phyloP scores from a whole-genome alignment of 2,329 filamentous ascomycete species.

The Alternaria alternata region DNA sequence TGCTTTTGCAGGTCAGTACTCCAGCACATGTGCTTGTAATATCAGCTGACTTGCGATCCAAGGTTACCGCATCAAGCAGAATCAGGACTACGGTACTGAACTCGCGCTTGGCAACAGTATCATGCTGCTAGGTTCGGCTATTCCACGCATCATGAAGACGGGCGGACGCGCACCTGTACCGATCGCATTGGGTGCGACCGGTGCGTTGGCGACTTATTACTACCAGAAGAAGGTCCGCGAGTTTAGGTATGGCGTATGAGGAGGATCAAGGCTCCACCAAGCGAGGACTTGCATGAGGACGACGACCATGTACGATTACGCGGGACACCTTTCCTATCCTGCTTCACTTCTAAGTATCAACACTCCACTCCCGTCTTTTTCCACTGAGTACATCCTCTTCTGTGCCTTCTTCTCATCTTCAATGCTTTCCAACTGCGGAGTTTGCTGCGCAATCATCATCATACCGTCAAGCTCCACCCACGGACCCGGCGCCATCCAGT shows the following conservation, averaged over 20 bases:
- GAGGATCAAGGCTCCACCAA: background rate
- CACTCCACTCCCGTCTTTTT: background rate
- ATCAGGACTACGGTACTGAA: constrained; percentile 41
- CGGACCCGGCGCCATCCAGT: constrained; percentile 6
- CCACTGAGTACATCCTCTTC: background rate
- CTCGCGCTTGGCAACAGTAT: constrained; percentile 39
- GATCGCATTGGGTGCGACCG: constrained; percentile 35
- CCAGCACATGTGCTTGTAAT: no score
- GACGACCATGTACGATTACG: background rate
- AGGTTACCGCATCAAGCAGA: constrained; percentile 41
- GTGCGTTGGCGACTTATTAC: constrained; percentile 36
- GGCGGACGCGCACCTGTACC: constrained; percentile 39
- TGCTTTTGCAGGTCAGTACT: constrained; percentile 31
- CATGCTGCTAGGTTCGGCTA: constrained; percentile 32
- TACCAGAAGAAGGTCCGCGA: constrained; percentile 44
- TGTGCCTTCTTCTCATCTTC: background rate
- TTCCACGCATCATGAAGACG: constrained; percentile 39
- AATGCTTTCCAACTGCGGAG: background rate
- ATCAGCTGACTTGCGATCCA: background rate
- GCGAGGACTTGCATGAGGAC: background rate
- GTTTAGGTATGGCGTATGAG: constrained; percentile 39
- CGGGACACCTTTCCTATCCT: background rate
- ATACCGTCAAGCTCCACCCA: constrained; percentile 9
- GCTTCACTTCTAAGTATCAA: constrained; percentile 5
- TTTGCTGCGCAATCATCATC: constrained; percentile 14